Conservation (phyloP, 192 early-diverging fungal genomes). For the Coemansia sp. region DNA sequence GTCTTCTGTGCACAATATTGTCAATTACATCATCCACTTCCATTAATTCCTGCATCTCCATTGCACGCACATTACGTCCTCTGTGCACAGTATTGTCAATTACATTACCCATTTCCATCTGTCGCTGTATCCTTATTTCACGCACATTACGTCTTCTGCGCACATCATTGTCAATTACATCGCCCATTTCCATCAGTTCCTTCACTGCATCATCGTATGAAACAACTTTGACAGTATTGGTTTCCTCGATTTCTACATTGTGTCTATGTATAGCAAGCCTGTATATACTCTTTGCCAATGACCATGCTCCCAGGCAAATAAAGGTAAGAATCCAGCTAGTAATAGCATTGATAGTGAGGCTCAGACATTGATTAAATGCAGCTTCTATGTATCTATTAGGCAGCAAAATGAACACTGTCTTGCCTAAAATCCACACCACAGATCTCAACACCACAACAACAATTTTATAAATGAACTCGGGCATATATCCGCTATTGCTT, state of each 20-base stretch:
- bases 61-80: background rate
- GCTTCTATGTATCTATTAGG: background rate
- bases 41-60: background rate
- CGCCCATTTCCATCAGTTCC: background rate
- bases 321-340: background rate
- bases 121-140: background rate
- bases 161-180: slow-evolving; percentile 1
- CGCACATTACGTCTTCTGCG: background rate
- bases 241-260: background rate
- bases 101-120: background rate
- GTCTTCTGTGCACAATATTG: background rate
- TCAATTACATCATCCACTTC: background rate
- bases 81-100: background rate
- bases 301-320: background rate
- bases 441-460: background rate
- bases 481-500: background rate
- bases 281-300: background rate
- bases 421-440: background rate
- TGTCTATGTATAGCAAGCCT: background rate
- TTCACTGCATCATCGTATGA: background rate
- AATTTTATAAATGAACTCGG: background rate
- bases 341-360: background rate
- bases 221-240: background rate
- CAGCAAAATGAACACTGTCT: background rate
- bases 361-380: background rate